Conservation (phyloP, 2,329 filamentous ascomycete species). For the Allantophomopsis cytisporea region DNA sequence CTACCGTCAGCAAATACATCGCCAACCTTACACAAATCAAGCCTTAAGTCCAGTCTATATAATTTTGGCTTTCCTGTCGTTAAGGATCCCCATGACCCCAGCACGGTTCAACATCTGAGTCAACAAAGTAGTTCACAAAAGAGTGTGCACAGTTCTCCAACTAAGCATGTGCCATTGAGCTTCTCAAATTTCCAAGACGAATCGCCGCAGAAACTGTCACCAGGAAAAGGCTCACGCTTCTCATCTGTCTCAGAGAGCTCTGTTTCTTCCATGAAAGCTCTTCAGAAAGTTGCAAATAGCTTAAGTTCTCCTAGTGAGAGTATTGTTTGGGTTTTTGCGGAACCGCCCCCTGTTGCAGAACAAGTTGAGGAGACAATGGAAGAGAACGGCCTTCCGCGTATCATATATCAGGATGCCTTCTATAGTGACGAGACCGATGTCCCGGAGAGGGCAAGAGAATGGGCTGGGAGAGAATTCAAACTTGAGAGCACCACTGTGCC, state of each 20-base stretch:
- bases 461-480: constrained; percentile 76
- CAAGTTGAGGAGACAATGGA: constrained; percentile 43
- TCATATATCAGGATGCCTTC: constrained; percentile 74
- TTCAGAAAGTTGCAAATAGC: not conserved
- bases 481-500: constrained; percentile 63
- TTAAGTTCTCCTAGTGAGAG: too few relatives aligned
- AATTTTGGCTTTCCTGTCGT: constrained; percentile 59
- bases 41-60: constrained; percentile 17
- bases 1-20: too few relatives aligned
- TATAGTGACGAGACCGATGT: constrained; percentile 80
- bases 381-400: constrained; percentile 42
- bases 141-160: constrained; percentile 18
- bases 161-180: constrained; percentile 23
- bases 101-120: constrained; percentile 49
- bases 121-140: constrained; percentile 46
- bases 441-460: constrained; percentile 63
- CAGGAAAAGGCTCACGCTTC: too few relatives aligned
- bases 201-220: too few relatives aligned
- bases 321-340: not conserved
- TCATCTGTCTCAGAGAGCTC: too few relatives aligned
- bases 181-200: not conserved
- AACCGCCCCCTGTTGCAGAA: constrained; percentile 24
- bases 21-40: constrained; percentile 17
- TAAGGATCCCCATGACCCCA: constrained; percentile 58
- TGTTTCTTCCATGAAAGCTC: too few relatives aligned